Evolutionary conservation across 352 stramenopile genomes (phyloP).

Genomic region (Pythium insidiosum): DNA sequence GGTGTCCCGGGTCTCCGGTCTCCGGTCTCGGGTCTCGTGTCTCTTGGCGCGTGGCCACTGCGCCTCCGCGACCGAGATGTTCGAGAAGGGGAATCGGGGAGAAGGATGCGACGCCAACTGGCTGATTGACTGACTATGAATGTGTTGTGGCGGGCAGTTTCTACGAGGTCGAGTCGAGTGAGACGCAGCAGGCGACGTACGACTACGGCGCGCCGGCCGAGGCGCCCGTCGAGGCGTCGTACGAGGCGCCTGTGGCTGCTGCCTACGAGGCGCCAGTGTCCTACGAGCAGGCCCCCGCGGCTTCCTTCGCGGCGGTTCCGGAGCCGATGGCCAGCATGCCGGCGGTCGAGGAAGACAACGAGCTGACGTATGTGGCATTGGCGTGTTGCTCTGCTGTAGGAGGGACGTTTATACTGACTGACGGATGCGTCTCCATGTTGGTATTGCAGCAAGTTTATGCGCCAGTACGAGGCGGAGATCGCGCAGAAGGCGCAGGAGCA

Average conservation of each 20-base stretch:
- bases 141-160: constrained; percentile 25
- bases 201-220: constrained; percentile 11
- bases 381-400: neutral
- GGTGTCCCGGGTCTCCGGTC: too few species aligned
- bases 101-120: too few species aligned
- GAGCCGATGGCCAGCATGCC: constrained; percentile 20
- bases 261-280: constrained; percentile 10
- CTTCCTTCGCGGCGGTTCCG: constrained; percentile 11
- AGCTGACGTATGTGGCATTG: constrained; percentile 50
- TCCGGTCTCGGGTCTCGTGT: too few species aligned
- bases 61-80: neutral
- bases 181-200: constrained; percentile 11
- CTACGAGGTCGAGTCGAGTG: constrained; percentile 44
- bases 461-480: constrained; percentile 60
- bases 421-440: neutral
- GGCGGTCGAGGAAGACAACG: constrained; percentile 57
- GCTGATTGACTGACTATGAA: too few species aligned
- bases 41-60: neutral
- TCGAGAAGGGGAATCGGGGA: neutral
- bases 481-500: constrained; percentile 57
- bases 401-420: neutral
- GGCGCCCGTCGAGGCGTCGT: constrained; percentile 3
- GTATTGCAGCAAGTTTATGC: constrained; percentile 56
- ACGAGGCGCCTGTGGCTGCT: constrained; percentile 2
- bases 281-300: constrained; percentile 2